Evolutionary conservation across 225 moss, liverwort and hornwort genomes (phyloP).

Genomic region (Takakia lepidozioides): DNA sequence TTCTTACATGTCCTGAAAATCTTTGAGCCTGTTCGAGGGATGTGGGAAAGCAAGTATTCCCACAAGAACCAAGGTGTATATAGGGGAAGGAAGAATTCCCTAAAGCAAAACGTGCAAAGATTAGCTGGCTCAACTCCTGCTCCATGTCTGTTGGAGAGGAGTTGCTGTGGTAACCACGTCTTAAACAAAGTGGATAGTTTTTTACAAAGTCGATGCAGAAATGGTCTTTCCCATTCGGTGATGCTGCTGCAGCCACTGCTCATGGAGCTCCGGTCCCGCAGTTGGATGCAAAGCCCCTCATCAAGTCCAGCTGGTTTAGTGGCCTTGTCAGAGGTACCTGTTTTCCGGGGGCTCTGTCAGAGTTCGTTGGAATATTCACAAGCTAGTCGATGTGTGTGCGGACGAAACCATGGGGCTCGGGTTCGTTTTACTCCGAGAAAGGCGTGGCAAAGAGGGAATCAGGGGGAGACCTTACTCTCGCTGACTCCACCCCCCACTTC

Average conservation of each 20-base stretch:
- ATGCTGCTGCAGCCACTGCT: slow-evolving; percentile 22
- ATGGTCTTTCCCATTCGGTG: slow-evolving; percentile 11
- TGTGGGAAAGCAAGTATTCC: too few relatives aligned
- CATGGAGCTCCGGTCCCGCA: slow-evolving; percentile 15
- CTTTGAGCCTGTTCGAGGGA: too few relatives aligned
- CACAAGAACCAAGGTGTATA: too few relatives aligned
- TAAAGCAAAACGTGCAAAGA: too few relatives aligned
- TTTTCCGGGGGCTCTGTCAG: background rate
- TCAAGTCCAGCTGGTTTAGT: background rate
- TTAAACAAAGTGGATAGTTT: slow-evolving; percentile 19
- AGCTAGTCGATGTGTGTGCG: background rate
- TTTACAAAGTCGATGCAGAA: slow-evolving; percentile 12
- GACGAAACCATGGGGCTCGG: background rate
- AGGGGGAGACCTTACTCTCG: too few relatives aligned
- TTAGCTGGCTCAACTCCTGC: too few relatives aligned
- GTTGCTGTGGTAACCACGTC: slow-evolving; percentile 20
- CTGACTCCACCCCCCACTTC: too few relatives aligned
- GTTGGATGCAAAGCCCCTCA: slow-evolving; percentile 12
- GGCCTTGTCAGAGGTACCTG: background rate
- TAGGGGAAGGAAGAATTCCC: too few relatives aligned
- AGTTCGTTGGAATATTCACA: background rate
- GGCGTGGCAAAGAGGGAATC: too few relatives aligned
- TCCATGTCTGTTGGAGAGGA: too few relatives aligned
- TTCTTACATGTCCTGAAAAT: too few relatives aligned
- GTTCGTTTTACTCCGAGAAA: background rate